Evolutionary conservation across 1,139 yeast genomes (phyloP).

Genomic region (Eremothecium cymbalariae): DNA sequence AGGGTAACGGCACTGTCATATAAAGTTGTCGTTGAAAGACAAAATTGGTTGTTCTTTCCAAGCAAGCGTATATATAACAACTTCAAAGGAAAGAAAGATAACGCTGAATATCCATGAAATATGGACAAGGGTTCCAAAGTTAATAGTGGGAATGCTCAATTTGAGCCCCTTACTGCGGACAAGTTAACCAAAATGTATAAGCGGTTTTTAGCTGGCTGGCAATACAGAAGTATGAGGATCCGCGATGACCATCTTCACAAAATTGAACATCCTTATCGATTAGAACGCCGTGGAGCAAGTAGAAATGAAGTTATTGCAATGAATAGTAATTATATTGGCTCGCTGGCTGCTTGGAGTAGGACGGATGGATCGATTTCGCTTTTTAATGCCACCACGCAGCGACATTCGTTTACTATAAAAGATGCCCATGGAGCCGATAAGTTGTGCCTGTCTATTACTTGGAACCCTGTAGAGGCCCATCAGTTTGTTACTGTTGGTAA

Average conservation of each 20-base stretch:
- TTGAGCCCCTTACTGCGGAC: background rate
- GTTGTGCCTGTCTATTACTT: slow-evolving; percentile 44
- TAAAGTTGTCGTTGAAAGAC: too few relatives aligned
- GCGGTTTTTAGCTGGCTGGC: background rate
- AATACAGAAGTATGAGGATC: slow-evolving; percentile 1
- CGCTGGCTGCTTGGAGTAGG: slow-evolving; percentile 24
- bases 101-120: too few relatives aligned
- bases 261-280: slow-evolving; percentile 19
- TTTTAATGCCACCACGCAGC: slow-evolving; percentile 30
- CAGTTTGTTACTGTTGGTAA: slow-evolving; percentile 53
- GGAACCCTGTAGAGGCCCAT: slow-evolving; percentile 51
- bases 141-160: background rate
- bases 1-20: too few relatives aligned
- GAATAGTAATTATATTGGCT: slow-evolving; percentile 25
- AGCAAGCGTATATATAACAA: too few relatives aligned
- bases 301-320: slow-evolving; percentile 21
- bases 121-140: slow-evolving; percentile 1
- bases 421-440: slow-evolving; percentile 41
- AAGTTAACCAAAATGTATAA: slow-evolving; percentile 1
- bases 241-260: slow-evolving; percentile 22
- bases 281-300: slow-evolving; percentile 12
- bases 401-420: slow-evolving; percentile 38
- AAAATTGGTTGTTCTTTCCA: too few relatives aligned
- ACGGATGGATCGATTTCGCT: slow-evolving; percentile 28
- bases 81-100: too few relatives aligned